Percentiles rank a stretch among this genome's conserved stretches.
Evolutionary conservation across 2,329 filamentous ascomycete species (phyloP).

Genomic region (Fusarium scirpi): DNA sequence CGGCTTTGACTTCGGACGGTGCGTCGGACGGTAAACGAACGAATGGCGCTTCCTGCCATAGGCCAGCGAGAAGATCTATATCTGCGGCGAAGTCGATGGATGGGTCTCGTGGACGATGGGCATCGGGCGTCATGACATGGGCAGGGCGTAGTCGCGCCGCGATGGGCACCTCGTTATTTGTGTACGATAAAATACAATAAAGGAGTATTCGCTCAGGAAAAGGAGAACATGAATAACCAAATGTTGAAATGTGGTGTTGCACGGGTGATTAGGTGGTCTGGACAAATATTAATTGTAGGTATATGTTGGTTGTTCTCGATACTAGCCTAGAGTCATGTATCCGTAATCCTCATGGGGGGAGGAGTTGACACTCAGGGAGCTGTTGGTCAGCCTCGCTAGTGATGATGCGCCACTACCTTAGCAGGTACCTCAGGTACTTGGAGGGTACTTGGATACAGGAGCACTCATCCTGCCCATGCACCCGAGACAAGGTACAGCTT

Average conservation of each 20-base stretch:
- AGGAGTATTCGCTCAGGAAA: not conserved
- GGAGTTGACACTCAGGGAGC: conserved; percentile 14
- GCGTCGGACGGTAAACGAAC: conserved; percentile 70
- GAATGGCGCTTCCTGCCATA: conserved; percentile 73
- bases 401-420: conserved; percentile 27
- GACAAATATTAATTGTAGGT: not conserved
- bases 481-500: not conserved
- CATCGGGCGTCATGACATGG: conserved; percentile 47
- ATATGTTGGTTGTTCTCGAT: not conserved
- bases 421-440: not conserved
- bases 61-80: conserved; percentile 64
- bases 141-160: conserved; percentile 28
- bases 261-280: not conserved
- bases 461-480: not conserved
- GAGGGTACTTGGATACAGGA: not conserved
- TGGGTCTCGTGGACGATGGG: conserved; percentile 28
- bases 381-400: conserved; percentile 37
- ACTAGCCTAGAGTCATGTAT: not conserved
- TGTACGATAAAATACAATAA: not conserved
- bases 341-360: not conserved
- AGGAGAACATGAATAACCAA: not conserved
- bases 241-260: not conserved
- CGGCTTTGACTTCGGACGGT: conserved; percentile 66
- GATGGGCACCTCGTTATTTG: conserved; percentile 9
- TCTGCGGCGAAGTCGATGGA: conserved; percentile 51